A percentile compares a stretch with the other conserved stretches of the same genome.
phyloP scores from a whole-genome alignment of 1,284 basidiomycete species.

The Puccinia polysora region DNA sequence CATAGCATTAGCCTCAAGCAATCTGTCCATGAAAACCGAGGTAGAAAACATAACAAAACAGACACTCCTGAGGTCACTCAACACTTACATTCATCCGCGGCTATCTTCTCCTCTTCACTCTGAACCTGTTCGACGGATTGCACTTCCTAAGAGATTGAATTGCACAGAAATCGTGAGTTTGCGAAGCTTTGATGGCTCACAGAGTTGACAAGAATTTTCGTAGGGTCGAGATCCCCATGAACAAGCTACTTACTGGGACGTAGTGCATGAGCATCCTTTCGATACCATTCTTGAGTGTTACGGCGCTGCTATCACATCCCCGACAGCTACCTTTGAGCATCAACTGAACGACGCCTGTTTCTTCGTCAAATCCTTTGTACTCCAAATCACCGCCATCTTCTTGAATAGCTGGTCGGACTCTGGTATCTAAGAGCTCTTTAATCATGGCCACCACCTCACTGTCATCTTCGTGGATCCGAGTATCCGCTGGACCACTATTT shows the following conservation, averaged over 20 bases:
- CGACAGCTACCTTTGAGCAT: slow-evolving; percentile 42
- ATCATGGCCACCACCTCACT: slow-evolving; percentile 39
- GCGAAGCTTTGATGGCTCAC: not conserved
- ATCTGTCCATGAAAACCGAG: not conserved
- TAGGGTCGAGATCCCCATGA: not conserved
- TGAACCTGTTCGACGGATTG: slow-evolving; percentile 38
- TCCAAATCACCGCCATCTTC: slow-evolving; percentile 59
- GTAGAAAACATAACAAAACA: too few species aligned
- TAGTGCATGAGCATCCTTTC: slow-evolving; percentile 41
- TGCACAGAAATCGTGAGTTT: not conserved
- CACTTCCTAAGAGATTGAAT: slow-evolving; percentile 21
- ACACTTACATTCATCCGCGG: slow-evolving; percentile 38
- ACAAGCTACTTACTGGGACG: slow-evolving; percentile 22
- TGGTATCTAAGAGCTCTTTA: slow-evolving; percentile 35
- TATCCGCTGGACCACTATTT: slow-evolving; percentile 13
- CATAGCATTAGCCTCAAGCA: not conserved
- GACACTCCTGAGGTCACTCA: too few species aligned
- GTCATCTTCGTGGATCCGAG: slow-evolving; percentile 24
- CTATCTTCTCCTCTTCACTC: slow-evolving; percentile 40
- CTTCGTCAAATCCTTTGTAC: slow-evolving; percentile 56
- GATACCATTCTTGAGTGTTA: slow-evolving; percentile 39
- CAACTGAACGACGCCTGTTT: slow-evolving; percentile 36
- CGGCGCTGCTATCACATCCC: slow-evolving; percentile 38
- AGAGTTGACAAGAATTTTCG: not conserved
- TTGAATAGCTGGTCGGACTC: slow-evolving; percentile 38